Conservation (phyloP, 495 filamentous ascomycete genomes). For the Gamarada debralockiae region DNA sequence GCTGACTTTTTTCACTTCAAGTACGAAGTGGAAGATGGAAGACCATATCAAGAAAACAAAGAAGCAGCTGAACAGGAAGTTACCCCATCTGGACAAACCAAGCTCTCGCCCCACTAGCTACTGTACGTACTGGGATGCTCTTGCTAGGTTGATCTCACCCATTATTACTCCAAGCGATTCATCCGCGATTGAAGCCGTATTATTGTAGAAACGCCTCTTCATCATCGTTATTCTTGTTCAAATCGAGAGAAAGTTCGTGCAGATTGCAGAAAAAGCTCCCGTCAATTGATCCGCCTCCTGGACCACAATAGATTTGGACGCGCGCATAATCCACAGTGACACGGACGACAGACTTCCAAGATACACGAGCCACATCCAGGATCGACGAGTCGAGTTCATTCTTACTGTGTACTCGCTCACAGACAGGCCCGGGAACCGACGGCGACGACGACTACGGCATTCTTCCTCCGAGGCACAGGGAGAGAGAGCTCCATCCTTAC, state of each 20-base stretch:
- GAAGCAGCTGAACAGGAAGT: too few species aligned
- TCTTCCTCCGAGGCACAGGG: too few species aligned
- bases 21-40: too few species aligned
- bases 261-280: conserved; percentile 2
- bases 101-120: neutral
- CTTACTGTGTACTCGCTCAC: neutral
- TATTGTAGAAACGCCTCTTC: conserved; percentile 4
- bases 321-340: neutral
- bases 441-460: too few species aligned
- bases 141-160: neutral
- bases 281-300: neutral
- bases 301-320: conserved; percentile 3
- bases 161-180: neutral
- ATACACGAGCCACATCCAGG: neutral
- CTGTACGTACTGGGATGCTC: neutral
- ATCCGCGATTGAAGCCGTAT: too few species aligned
- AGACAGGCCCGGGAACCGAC: too few species aligned
- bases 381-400: neutral
- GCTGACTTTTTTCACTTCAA: too few species aligned
- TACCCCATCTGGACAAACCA: too few species aligned
- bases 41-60: too few species aligned
- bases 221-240: conserved; percentile 6
- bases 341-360: neutral
- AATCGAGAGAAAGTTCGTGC: neutral
- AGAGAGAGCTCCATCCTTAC: too few species aligned